A percentile compares a stretch with the other conserved stretches of the same genome.
These are phyloP conservation scores for Globisporangium echinulatum DNA, from an alignment of 352 stramenopile genomes.

Conservation along the genomic window DNA sequence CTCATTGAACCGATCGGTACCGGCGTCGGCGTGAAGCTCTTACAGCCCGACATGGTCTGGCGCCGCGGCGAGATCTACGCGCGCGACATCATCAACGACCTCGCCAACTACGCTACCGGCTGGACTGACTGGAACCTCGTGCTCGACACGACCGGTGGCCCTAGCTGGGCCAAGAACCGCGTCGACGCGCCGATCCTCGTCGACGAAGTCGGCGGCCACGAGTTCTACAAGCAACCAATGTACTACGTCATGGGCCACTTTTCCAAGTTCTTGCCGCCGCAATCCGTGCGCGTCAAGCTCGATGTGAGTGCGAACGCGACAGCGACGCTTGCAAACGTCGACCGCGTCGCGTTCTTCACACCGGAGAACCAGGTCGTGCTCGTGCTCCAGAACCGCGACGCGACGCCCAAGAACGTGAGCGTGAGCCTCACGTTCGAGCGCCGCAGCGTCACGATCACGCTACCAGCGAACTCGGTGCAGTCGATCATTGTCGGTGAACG, in stretches of 20 bases:
- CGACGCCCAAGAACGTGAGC: conserved; percentile 27
- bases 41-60: conserved; percentile 45
- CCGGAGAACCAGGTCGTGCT: conserved; percentile 40
- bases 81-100: conserved; percentile 83
- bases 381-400: conserved; percentile 44
- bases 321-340: conserved; percentile 27
- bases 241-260: conserved; percentile 78
- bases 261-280: conserved; percentile 54
- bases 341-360: conserved; percentile 41
- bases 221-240: conserved; percentile 84
- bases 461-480: conserved; percentile 42
- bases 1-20: conserved; percentile 42
- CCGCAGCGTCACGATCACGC: conserved; percentile 25
- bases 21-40: conserved; percentile 36
- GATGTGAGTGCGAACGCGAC: conserved; percentile 21
- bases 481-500: conserved; percentile 36
- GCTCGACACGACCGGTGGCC: conserved; percentile 66
- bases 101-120: conserved; percentile 65
- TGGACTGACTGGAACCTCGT: conserved; percentile 89
- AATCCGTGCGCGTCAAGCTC: conserved; percentile 38
- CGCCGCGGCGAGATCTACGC: conserved; percentile 69
- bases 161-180: conserved; percentile 64
- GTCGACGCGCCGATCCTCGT: conserved; percentile 71
- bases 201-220: conserved; percentile 35
- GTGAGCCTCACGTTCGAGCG: conserved; percentile 31